phyloP scores from a whole-genome alignment of 352 stramenopile species.

The Plasmopara viticola region DNA sequence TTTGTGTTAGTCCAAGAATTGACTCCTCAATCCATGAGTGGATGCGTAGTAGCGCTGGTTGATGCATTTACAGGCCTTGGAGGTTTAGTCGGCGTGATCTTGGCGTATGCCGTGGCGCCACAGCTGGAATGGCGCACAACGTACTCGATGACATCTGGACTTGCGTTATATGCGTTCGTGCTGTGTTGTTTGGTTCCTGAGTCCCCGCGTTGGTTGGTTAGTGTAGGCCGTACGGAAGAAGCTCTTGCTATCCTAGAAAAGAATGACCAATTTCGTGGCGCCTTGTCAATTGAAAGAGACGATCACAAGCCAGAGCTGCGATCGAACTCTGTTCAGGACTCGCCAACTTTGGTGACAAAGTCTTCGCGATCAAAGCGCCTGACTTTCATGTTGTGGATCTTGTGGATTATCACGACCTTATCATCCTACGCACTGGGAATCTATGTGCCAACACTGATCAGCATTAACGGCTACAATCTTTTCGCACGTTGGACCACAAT shows the following conservation, averaged over 20 bases:
- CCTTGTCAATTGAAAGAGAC: not conserved
- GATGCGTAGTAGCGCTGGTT: conserved; percentile 29
- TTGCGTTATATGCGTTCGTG: conserved; percentile 23
- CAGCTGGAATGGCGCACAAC: conserved; percentile 28
- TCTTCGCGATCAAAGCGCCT: conserved; percentile 1
- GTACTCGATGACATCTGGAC: conserved; percentile 18
- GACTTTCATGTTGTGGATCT: conserved; percentile 6
- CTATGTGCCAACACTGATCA: conserved; percentile 27
- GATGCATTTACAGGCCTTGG: conserved; percentile 36
- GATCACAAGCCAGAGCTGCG: conserved; percentile 4
- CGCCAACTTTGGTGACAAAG: conserved; percentile 3
- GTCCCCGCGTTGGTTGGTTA: conserved; percentile 40
- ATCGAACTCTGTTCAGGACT: conserved; percentile 7
- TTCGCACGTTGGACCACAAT: conserved; percentile 23
- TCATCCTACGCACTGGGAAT: conserved; percentile 19
- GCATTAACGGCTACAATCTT: conserved; percentile 29
- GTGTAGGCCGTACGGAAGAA: conserved; percentile 25
- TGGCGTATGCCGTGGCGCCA: conserved; percentile 26
- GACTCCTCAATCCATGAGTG: conserved; percentile 20
- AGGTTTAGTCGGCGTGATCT: conserved; percentile 23
- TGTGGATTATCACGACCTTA: conserved; percentile 18
- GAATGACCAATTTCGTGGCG: conserved; percentile 9
- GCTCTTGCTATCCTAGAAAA: conserved; percentile 15
- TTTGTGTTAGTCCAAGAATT: conserved; percentile 35
- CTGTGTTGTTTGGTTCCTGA: conserved; percentile 26